Base-by-base conservation (phyloP, 2,329 filamentous ascomycete genomes). In the Diaporthe eres region DNA sequence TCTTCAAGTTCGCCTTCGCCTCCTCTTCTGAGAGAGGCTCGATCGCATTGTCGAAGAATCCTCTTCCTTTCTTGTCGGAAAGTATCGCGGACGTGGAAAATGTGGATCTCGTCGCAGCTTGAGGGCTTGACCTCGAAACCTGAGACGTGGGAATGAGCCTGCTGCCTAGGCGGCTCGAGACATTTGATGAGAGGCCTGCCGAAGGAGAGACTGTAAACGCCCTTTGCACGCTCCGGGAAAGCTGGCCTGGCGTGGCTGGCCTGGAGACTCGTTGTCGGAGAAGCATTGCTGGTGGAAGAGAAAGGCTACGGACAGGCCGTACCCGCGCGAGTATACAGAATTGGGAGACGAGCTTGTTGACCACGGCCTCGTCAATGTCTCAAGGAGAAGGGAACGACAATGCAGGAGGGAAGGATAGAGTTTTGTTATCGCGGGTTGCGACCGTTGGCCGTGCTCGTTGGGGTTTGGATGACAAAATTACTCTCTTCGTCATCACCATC, bases 11-110 rank as follows among this genome's bases (percentile, higher is more conserved):
- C 67, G 86, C 87, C 80, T 89, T 87, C 72, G 85, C 83, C 78
- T 90, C 88, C 77, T 90, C 88, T 73, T 90, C 88, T 10, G 88
- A 86, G 13, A 91, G 83, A 0, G 88, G 86, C 77, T 89, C 87
- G 31, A 86, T 83, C 8, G 86, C 80, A 10, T 85, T 85, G 78
- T 91, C 87, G 75, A 91, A 89, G 78, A 90, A 90, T 28, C 86
- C 85, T 55, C 82, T 82, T 7, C 83, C 84, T 75, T 88, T 87
- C 75, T 84, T 81, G 85, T 86, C 86, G 73, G 79, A 79, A 67
- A 81, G 80, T 15, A 80, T 75, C 4, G 81, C 72, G 31, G 85
- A 83, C 7, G 85, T 86, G 28, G 85, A 86, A 80, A 86, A 86
- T 39, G 75, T 78, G 51, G 83, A 74, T 34, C 77, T 79, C 42